These are phyloP conservation scores for Rhamnella rubrinervis DNA, from an alignment of 331 rosid species.

Conservation along the genomic window DNA sequence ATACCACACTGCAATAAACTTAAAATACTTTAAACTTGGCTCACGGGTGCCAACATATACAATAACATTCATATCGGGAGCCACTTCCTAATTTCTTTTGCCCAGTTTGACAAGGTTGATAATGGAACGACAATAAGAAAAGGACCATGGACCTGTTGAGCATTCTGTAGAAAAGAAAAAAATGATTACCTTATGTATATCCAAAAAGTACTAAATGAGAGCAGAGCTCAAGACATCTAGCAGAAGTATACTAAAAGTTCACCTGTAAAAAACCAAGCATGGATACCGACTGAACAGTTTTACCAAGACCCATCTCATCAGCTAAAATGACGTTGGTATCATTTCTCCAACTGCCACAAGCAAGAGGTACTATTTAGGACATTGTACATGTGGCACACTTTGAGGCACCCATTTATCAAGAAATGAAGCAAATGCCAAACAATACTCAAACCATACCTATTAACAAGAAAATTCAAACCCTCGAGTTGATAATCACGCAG, in stretches of 20 bases:
- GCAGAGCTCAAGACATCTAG: not conserved
- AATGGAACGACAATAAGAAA: conserved; percentile 97
- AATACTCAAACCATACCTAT: conserved; percentile 55
- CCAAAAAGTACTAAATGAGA: not conserved
- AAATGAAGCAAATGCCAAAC: not conserved
- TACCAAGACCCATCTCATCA: conserved; percentile 99
- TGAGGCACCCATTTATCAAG: conserved; percentile 5
- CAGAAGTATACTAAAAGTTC: conserved; percentile 21
- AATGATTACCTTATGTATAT: not conserved
- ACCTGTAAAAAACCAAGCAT: conserved; percentile 99
- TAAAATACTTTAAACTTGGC: conserved; percentile 17
- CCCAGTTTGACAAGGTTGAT: conserved; percentile 98
- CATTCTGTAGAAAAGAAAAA: conserved; percentile 60
- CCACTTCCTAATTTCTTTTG: conserved; percentile 99
- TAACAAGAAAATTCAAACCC: conserved; percentile 99
- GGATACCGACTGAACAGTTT: conserved; percentile 97
- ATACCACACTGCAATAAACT: not conserved
- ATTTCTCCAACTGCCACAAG: conserved; percentile 87
- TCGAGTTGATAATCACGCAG: conserved; percentile 99
- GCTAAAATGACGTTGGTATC: conserved; percentile 99
- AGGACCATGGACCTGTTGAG: conserved; percentile 95
- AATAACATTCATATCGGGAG: conserved; percentile 97
- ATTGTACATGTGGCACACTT: conserved; percentile 1
- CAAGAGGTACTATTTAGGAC: conserved; percentile 32
- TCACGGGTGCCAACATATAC: conserved; percentile 95